Evolutionary conservation across 1,284 basidiomycete species (phyloP).

Genomic region (Naganishia liquefaciens): DNA sequence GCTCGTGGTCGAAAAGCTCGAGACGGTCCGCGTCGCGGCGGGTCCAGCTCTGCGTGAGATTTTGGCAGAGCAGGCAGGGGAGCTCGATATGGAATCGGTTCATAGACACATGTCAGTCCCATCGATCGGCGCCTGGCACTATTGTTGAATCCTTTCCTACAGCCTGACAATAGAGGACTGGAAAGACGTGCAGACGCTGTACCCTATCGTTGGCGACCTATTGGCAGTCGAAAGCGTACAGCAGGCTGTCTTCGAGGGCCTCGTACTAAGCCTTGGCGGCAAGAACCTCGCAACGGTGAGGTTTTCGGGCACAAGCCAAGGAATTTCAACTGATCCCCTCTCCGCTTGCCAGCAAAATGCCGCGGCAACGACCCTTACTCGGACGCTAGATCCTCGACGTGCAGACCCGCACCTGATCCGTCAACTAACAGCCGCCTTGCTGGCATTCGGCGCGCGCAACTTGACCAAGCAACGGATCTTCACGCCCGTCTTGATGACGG

Average conservation of each 20-base stretch:
- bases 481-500: constrained; percentile 73
- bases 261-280: constrained; percentile 74
- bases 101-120: constrained; percentile 58
- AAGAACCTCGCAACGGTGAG: constrained; percentile 57
- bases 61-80: constrained; percentile 50
- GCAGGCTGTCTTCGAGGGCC: constrained; percentile 65
- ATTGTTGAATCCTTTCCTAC: constrained; percentile 32
- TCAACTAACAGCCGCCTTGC: neutral
- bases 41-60: constrained; percentile 65
- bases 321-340: neutral
- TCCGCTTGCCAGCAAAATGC: neutral
- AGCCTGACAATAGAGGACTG: constrained; percentile 56
- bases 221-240: constrained; percentile 66
- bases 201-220: constrained; percentile 69
- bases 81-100: constrained; percentile 48
- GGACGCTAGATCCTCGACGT: constrained; percentile 33
- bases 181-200: constrained; percentile 70
- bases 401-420: constrained; percentile 1
- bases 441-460: constrained; percentile 49
- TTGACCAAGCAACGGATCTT: constrained; percentile 68
- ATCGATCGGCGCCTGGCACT: neutral
- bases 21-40: constrained; percentile 79
- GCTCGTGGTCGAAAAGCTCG: constrained; percentile 86
- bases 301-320: no score
- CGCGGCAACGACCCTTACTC: constrained; percentile 17